A percentile compares a stretch with the other conserved stretches of the same genome.
These are phyloP conservation scores for Penicillium longicatenatum DNA, from an alignment of 495 filamentous ascomycete genomes.

Conservation along the genomic window DNA sequence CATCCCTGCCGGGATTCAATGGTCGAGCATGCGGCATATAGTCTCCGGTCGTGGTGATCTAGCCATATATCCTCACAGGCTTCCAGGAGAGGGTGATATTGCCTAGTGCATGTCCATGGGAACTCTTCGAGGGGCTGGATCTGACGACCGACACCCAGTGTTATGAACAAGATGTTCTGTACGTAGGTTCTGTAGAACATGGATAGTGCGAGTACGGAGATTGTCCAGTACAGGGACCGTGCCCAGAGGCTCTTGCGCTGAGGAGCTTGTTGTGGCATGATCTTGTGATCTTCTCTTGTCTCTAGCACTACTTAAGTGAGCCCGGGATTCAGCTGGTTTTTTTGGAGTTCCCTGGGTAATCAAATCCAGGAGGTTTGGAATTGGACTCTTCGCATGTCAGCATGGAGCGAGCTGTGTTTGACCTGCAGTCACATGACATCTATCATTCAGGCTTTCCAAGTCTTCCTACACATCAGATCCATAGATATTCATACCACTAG, in stretches of 20 bases:
- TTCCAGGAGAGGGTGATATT: conserved; percentile 36
- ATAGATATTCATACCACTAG: too few species aligned
- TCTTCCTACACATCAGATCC: too few species aligned
- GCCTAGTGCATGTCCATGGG: conserved; percentile 27
- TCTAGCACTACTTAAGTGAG: neutral
- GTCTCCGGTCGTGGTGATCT: conserved; percentile 30
- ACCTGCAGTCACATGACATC: too few species aligned
- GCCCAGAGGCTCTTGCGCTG: neutral
- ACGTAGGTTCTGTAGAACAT: neutral
- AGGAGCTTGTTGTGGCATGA: neutral
- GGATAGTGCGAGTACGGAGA: neutral
- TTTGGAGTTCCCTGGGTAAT: neutral
- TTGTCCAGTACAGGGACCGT: neutral
- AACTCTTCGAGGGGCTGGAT: conserved; percentile 34
- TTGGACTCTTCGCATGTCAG: too few species aligned
- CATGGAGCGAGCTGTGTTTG: too few species aligned
- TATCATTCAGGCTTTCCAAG: too few species aligned
- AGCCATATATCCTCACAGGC: conserved; percentile 47
- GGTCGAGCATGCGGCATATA: conserved; percentile 37
- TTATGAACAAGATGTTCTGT: conserved; percentile 15
- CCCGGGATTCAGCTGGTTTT: neutral
- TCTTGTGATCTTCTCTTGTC: neutral
- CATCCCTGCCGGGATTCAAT: conserved; percentile 16
- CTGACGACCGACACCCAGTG: conserved; percentile 27
- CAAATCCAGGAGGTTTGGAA: too few species aligned